Conservation (phyloP, 345 rosid species). For the Populus pruinosa region DNA sequence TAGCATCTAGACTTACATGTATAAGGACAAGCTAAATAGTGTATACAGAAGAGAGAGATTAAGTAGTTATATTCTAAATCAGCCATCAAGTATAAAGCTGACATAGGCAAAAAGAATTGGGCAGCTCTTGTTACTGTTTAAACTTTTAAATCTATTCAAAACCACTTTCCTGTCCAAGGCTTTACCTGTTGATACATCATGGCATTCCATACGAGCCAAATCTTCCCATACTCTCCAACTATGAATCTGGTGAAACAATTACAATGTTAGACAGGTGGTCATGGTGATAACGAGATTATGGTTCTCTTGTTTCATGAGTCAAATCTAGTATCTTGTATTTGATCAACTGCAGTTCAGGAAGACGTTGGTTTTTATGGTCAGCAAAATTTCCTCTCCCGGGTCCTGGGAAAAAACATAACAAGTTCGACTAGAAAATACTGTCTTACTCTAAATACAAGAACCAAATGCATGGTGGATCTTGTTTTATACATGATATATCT, state of each 20-base stretch:
- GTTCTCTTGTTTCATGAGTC: background rate
- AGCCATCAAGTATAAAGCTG: slow-evolving; percentile 1
- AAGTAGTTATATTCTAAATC: background rate
- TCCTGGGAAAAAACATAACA: background rate
- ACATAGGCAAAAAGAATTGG: background rate
- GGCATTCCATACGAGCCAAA: slow-evolving; percentile 63
- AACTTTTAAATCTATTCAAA: background rate
- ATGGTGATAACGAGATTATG: background rate
- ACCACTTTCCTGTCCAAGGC: slow-evolving; percentile 9
- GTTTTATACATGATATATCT: background rate
- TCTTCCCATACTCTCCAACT: slow-evolving; percentile 96
- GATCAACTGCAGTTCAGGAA: background rate
- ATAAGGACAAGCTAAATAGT: background rate
- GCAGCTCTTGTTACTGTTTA: background rate
- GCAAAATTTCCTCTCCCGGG: background rate
- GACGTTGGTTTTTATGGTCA: background rate
- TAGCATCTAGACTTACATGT: background rate
- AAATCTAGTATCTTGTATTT: background rate
- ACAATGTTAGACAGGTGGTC: slow-evolving; percentile 14
- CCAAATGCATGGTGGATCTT: background rate
- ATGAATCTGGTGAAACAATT: slow-evolving; percentile 57
- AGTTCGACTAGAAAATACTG: background rate
- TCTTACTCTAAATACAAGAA: background rate
- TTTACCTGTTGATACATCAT: slow-evolving; percentile 60
- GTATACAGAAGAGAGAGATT: background rate